These are phyloP conservation scores for Carex kokanica DNA, from an alignment of 176 grass and related monocot genomes.

Conservation along the genomic window DNA sequence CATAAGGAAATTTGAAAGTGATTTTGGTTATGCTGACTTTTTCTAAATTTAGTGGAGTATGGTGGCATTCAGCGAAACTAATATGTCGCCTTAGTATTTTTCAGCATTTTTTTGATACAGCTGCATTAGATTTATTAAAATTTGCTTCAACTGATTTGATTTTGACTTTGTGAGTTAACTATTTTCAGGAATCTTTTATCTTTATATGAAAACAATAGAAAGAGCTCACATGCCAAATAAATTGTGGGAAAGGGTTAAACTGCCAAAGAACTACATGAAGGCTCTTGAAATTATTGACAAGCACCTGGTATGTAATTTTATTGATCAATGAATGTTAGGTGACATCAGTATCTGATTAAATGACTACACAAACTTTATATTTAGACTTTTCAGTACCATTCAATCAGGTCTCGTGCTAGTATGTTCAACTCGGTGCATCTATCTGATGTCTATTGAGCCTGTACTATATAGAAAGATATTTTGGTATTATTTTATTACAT, in stretches of 20 bases:
- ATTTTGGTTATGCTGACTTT: background rate
- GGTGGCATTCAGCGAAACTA: background rate
- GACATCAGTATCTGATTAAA: background rate
- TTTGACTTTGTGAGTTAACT: background rate
- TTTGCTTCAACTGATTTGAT: background rate
- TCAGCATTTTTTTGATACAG: background rate
- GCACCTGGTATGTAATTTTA: slow-evolving; percentile 52
- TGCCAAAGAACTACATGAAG: slow-evolving; percentile 89
- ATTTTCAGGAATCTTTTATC: slow-evolving; percentile 74
- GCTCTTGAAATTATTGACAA: slow-evolving; percentile 80
- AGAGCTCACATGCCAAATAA: slow-evolving; percentile 88
- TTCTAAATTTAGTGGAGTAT: background rate
- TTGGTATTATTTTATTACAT: background rate
- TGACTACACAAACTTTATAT: background rate
- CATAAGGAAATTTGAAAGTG: background rate
- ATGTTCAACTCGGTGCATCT: slow-evolving; percentile 5
- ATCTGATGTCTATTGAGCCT: background rate
- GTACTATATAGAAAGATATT: background rate
- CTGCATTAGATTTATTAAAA: background rate
- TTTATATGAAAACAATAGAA: slow-evolving; percentile 99
- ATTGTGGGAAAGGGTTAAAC: slow-evolving; percentile 91
- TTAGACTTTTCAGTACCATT: background rate
- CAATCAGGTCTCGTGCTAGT: background rate
- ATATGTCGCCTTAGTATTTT: background rate
- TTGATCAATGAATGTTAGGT: background rate